phyloP scores from a whole-genome alignment of 164 flowering plant species.

The Macadamia tetraphylla region DNA sequence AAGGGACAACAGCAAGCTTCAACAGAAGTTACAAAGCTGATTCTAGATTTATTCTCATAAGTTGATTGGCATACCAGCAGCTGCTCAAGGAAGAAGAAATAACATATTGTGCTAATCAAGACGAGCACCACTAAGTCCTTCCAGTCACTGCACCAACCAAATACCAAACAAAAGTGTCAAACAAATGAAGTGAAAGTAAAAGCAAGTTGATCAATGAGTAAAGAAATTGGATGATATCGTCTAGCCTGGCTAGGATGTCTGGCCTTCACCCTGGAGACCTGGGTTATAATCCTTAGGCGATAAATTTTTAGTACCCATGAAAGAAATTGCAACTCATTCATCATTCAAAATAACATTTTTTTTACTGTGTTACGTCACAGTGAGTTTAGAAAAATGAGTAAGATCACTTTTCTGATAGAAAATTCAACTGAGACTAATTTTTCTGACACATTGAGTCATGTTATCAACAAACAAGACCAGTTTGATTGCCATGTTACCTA shows the following conservation, averaged over 20 bases:
- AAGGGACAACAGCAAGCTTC: background rate
- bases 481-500: too few relatives aligned
- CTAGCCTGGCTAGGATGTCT: too few relatives aligned
- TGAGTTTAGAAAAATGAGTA: too few relatives aligned
- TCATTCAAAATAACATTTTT: too few relatives aligned
- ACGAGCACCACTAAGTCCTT: conserved; percentile 83
- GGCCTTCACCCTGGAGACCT: background rate
- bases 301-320: background rate
- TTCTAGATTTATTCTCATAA: conserved; percentile 1
- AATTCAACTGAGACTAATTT: too few relatives aligned
- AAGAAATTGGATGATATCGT: background rate
- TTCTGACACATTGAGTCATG: too few relatives aligned
- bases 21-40: background rate
- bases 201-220: background rate
- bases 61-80: conserved; percentile 56
- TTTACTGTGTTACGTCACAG: too few relatives aligned
- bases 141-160: conserved; percentile 61
- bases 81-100: conserved; percentile 96
- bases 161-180: conserved; percentile 5
- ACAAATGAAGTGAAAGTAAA: background rate
- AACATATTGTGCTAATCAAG: conserved; percentile 84
- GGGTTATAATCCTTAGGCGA: background rate
- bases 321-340: too few relatives aligned
- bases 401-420: too few relatives aligned
- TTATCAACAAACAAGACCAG: too few relatives aligned